Base-by-base conservation (phyloP, 257 asterid species). In the Penstemon newberryi region DNA sequence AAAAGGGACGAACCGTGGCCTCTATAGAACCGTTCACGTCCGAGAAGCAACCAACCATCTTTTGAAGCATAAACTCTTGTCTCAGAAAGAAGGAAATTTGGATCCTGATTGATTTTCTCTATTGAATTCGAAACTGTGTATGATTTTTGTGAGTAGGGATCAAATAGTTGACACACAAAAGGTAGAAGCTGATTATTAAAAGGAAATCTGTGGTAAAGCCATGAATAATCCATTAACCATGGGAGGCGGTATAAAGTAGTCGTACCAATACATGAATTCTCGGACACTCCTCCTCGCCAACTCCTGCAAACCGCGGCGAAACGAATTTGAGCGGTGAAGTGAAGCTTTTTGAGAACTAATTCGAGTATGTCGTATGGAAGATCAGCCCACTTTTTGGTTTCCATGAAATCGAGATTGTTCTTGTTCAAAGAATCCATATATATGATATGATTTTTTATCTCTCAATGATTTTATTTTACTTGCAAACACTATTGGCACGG, bases 151-250 rank as follows among this genome's bases (percentile, higher is more conserved):
- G 50, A n/a, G 9, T 59, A 19, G 0, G 65, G 65, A 40, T 59
- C 65, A 59, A 40, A 59, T 3, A 59, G 49, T 44, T 40, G 36
- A 59, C 65, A 59, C 11, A 1, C 51, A 41, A 60, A 60, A 18
- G 65, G 18, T 15, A 15, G 18, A 15, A 15, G 18, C 18, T 15
- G 18, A 15, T 15, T 15, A 15, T 15, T 15, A 15, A 15, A 15
- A 15, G 18, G 18, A 15, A 15, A 15, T 15, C 18, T 15, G 18
- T 15, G 45, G 38, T 60, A 40, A 42, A 1, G 0, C 44, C 9
- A 0, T 5, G 13, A 4, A 1, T 19, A 9, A 6, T 10, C 40
- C 0, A 60, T 42, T 19, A 15, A 36, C 66, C 66, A 60, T 12
- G 52, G 66, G n/a, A 60, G 66, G 8, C 7, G 6, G 8, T 60